These are phyloP conservation scores for Ambrosiella xylebori DNA, from an alignment of 2,329 filamentous ascomycete species.

Conservation along the genomic window DNA sequence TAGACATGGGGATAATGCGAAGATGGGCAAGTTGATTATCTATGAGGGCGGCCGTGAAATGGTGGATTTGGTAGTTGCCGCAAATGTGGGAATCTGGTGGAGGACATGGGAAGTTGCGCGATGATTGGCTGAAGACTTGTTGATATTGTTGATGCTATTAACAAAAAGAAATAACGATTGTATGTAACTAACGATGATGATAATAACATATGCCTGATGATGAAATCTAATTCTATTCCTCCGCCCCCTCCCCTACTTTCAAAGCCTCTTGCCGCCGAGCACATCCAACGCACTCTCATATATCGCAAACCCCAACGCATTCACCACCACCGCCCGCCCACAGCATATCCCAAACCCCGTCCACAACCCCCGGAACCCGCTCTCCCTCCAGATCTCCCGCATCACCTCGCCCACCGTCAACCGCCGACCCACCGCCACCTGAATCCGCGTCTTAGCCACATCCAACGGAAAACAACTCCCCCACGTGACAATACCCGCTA, in stretches of 20 bases:
- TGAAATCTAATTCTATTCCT: no score
- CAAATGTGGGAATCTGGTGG: conserved; percentile 92
- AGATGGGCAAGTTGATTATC: conserved; percentile 84
- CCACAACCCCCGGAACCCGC: conserved; percentile 49
- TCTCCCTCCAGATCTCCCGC: conserved; percentile 52
- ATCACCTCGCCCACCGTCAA: conserved; percentile 32
- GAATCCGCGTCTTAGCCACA: conserved; percentile 82
- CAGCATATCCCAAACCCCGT: conserved; percentile 66
- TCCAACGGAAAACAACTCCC: conserved; percentile 80
- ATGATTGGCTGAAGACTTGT: conserved; percentile 14
- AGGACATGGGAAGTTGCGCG: conserved; percentile 52
- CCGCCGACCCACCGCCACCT: conserved; percentile 23
- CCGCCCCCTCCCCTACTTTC: background rate
- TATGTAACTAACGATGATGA: no score
- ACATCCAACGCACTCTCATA: conserved; percentile 75
- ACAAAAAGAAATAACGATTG: no score
- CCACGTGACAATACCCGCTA: conserved; percentile 82
- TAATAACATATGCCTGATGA: no score
- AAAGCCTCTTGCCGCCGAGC: conserved; percentile 17
- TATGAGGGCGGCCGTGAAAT: conserved; percentile 85
- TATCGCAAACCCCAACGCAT: conserved; percentile 80
- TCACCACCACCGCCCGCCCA: conserved; percentile 74
- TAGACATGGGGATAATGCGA: conserved; percentile 68
- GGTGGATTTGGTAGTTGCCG: conserved; percentile 79
- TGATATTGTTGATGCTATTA: background rate